phyloP scores from a whole-genome alignment of 306 rosid species.

The Vicia villosa region DNA sequence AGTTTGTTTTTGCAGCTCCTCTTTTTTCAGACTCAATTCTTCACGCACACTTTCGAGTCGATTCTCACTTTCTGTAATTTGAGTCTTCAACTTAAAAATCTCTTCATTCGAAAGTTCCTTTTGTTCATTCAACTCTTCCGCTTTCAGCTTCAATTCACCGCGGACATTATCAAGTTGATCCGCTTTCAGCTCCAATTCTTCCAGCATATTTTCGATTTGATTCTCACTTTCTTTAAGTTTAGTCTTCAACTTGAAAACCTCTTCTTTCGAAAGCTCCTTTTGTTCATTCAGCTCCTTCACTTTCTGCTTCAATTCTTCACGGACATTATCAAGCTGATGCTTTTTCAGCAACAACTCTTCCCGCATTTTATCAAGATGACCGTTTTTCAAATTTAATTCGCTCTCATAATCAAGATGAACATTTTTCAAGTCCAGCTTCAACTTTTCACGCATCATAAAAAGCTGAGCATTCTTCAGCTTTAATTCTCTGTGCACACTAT shows the following conservation, averaged over 20 bases:
- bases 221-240: no score
- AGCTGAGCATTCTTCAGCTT: constrained; percentile 39
- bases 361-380: constrained; percentile 43
- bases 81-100: constrained; percentile 1
- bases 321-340: no score
- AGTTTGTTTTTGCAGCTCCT: constrained; percentile 50
- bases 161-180: constrained; percentile 42
- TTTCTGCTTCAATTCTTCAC: constrained; percentile 20
- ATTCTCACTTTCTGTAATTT: constrained; percentile 43
- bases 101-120: not conserved
- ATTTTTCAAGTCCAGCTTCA: constrained; percentile 27
- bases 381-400: constrained; percentile 33
- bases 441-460: constrained; percentile 31
- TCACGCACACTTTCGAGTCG: constrained; percentile 37
- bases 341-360: constrained; percentile 1
- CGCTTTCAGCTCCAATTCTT: constrained; percentile 24
- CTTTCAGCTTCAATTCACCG: constrained; percentile 21
- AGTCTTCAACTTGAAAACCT: no score
- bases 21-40: constrained; percentile 45
- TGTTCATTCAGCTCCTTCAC: constrained; percentile 37
- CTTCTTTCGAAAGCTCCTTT: no score
- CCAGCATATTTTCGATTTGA: no score
- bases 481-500: constrained; percentile 35
- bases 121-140: not conserved
- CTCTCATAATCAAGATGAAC: constrained; percentile 37